phyloP scores from a whole-genome alignment of 2,329 filamentous ascomycete genomes.

The Ascochyta clinopodiicola region DNA sequence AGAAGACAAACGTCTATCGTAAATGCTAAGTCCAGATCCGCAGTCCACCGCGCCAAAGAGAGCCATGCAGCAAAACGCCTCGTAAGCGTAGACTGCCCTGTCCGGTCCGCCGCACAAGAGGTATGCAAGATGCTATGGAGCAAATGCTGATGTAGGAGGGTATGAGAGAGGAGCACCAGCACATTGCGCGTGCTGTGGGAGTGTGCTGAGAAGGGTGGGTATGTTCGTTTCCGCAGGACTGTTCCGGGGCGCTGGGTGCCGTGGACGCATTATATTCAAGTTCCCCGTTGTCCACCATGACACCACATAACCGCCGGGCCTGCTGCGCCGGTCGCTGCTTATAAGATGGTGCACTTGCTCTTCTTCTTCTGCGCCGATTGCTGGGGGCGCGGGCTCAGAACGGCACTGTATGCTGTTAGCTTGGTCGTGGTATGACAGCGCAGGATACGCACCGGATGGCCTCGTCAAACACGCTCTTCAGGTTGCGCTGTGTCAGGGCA shows the following conservation, averaged over 20 bases:
- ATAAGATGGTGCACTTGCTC: slow-evolving; percentile 39
- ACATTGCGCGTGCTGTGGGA: slow-evolving; percentile 8
- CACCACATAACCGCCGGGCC: slow-evolving; percentile 27
- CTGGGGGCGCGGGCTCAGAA: slow-evolving; percentile 50
- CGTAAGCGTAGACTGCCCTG: slow-evolving; percentile 23
- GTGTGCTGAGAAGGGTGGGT: slow-evolving; percentile 12
- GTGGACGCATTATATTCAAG: slow-evolving; percentile 34
- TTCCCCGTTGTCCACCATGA: slow-evolving; percentile 25
- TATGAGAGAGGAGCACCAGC: slow-evolving; percentile 18
- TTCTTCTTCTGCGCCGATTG: slow-evolving; percentile 35
- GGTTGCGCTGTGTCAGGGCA: slow-evolving; percentile 90
- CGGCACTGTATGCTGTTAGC: slow-evolving; percentile 43
- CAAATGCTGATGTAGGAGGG: slow-evolving; percentile 26
- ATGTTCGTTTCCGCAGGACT: slow-evolving; percentile 12
- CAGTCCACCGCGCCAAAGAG: slow-evolving; percentile 40
- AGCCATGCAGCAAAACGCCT: slow-evolving; percentile 31
- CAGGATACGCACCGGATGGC: slow-evolving; percentile 80
- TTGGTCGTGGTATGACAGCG: neutral
- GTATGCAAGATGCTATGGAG: slow-evolving; percentile 27
- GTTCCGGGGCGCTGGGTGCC: slow-evolving; percentile 4
- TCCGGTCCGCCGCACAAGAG: slow-evolving; percentile 26
- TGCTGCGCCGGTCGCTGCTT: slow-evolving; percentile 16
- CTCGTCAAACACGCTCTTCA: slow-evolving; percentile 99
- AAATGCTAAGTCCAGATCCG: slow-evolving; percentile 34
- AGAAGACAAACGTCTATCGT: slow-evolving; percentile 39